phyloP scores from a whole-genome alignment of 129 eudicot genomes.

The Calendula officinalis region DNA sequence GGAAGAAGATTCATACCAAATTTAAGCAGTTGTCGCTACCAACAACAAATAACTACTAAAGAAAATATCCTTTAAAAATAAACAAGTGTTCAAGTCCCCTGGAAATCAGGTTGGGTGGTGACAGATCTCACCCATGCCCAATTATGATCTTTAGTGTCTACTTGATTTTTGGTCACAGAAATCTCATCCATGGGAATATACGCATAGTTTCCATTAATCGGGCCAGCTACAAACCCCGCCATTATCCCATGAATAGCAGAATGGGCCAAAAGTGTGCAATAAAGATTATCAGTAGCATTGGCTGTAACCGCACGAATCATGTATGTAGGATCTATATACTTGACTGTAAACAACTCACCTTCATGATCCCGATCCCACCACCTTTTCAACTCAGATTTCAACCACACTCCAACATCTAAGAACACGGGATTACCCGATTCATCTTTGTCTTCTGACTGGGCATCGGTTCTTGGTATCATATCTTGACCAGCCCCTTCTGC shows the following conservation, averaged over 20 bases:
- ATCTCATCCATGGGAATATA: conserved; percentile 77
- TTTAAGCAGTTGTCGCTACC: too few relatives aligned
- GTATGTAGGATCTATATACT: conserved; percentile 80
- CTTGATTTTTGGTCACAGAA: conserved; percentile 47
- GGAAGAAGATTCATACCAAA: too few relatives aligned
- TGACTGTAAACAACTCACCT: conserved; percentile 60
- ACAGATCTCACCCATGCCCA: conserved; percentile 89
- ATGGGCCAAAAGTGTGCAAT: conserved; percentile 73
- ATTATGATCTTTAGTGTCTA: conserved; percentile 57
- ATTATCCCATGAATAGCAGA: conserved; percentile 83
- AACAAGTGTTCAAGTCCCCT: conserved; percentile 10
- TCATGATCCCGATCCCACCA: conserved; percentile 75
- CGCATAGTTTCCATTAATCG: conserved; percentile 70
- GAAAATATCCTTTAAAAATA: background rate
- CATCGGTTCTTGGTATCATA: conserved; percentile 51
- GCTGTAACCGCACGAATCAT: conserved; percentile 82
- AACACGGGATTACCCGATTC: conserved; percentile 88
- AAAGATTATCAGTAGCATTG: conserved; percentile 66
- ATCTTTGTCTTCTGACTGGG: conserved; percentile 46
- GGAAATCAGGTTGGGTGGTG: conserved; percentile 73
- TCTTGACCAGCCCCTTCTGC: conserved; percentile 93
- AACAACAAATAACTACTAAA: background rate
- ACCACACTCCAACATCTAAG: conserved; percentile 76
- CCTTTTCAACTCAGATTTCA: conserved; percentile 66
- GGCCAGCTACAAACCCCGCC: conserved; percentile 85